These are phyloP conservation scores for Puccinia polysora DNA, from an alignment of 1,284 basidiomycete species.

Conservation along the genomic window DNA sequence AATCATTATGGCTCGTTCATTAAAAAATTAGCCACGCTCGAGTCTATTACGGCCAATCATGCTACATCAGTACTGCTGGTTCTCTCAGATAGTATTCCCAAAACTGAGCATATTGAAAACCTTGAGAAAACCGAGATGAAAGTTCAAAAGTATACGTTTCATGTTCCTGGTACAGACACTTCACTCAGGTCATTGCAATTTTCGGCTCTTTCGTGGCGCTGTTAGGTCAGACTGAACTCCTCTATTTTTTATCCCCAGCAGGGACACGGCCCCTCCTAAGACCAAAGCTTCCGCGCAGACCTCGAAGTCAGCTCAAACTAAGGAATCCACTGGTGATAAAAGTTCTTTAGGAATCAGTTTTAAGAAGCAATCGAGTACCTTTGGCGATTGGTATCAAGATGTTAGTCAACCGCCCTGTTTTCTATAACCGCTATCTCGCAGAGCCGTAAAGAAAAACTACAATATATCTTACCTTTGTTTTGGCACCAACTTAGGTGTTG, in stretches of 20 bases:
- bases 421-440: slow-evolving; percentile 15
- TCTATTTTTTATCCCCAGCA: not conserved
- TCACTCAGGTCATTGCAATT: not conserved
- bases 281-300: not conserved
- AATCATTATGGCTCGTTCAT: not conserved
- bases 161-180: not conserved
- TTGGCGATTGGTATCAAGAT: slow-evolving; percentile 42
- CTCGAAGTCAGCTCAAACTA: not conserved
- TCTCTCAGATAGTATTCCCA: slow-evolving; percentile 2
- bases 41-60: slow-evolving; percentile 25
- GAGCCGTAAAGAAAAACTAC: not conserved
- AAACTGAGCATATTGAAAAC: slow-evolving; percentile 4
- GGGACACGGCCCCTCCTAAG: not conserved
- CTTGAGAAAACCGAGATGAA: slow-evolving; percentile 16
- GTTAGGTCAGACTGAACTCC: too few relatives aligned
- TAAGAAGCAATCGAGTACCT: slow-evolving; percentile 31
- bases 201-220: too few relatives aligned
- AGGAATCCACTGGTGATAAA: slow-evolving; percentile 10
- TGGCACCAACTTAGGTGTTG: slow-evolving; percentile 65
- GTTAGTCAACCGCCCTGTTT: not conserved
- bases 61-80: slow-evolving; percentile 11
- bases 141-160: slow-evolving; percentile 8
- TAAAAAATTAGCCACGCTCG: slow-evolving; percentile 6
- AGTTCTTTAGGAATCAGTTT: slow-evolving; percentile 16
- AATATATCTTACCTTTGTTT: not conserved